Evolutionary conservation across 306 rosid species (phyloP).

Genomic region (Pterocarpus macrocarpus): DNA sequence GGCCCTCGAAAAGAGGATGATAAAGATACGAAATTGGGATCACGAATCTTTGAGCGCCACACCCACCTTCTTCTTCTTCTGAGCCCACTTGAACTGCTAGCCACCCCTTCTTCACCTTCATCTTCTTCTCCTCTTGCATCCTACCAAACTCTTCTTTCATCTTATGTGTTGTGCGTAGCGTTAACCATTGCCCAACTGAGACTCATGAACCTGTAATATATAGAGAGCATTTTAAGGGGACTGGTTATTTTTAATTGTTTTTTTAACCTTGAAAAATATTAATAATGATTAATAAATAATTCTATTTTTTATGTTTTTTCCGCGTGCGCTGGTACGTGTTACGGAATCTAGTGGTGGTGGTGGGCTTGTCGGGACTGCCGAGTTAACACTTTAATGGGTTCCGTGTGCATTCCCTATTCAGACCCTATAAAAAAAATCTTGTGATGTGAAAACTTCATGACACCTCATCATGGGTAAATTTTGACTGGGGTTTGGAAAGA

Average conservation of each 20-base stretch:
- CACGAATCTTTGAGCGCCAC: conserved; percentile 48
- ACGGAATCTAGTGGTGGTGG: neutral
- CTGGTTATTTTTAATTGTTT: neutral
- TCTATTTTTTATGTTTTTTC: no score
- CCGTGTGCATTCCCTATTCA: no score
- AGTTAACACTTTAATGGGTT: no score
- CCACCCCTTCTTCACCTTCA: conserved; percentile 82
- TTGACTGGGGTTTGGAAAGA: no score
- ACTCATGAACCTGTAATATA: neutral
- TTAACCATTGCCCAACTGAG: neutral
- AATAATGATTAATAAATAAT: no score
- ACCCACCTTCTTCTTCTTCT: conserved; percentile 53
- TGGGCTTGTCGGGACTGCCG: neutral
- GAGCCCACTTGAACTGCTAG: conserved; percentile 66
- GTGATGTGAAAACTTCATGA: no score
- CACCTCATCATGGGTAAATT: no score
- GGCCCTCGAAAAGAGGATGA: conserved; percentile 67
- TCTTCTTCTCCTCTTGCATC: conserved; percentile 45
- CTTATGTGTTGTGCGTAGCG: no score
- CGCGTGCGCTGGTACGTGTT: no score
- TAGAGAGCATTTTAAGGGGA: neutral
- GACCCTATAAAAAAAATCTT: no score
- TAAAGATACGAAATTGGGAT: conserved; percentile 72
- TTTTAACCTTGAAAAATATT: no score
- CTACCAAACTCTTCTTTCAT: no score